phyloP scores from a whole-genome alignment of 139 green algal species.

The Pleodorina starrii region DNA sequence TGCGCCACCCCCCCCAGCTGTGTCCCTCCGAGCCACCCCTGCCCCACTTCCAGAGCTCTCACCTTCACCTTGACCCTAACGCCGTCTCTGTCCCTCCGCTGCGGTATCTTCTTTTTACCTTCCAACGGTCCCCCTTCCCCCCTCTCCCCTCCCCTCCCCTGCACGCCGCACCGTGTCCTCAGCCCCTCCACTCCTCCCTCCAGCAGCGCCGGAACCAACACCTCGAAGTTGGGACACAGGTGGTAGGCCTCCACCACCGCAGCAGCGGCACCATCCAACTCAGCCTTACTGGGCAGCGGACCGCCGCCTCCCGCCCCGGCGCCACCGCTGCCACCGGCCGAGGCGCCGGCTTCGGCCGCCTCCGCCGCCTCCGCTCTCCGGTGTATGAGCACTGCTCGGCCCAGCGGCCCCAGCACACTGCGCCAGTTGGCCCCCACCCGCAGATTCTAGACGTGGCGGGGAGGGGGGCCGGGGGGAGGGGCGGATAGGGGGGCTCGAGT shows the following conservation, averaged over 20 bases:
- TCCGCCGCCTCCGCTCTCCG: background rate
- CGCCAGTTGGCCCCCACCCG: conserved; percentile 91
- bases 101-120: background rate
- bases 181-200: conserved; percentile 71
- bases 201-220: conserved; percentile 79
- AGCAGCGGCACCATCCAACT: conserved; percentile 71
- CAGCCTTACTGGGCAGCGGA: conserved; percentile 57
- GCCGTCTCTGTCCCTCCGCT: no score
- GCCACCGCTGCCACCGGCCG: no score
- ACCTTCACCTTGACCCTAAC: no score
- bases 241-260: conserved; percentile 83
- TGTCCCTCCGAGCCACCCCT: no score
- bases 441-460: conserved; percentile 74
- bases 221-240: conserved; percentile 82
- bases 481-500: no score
- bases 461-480: background rate
- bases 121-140: no score
- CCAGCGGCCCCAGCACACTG: conserved; percentile 83
- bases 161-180: conserved; percentile 45
- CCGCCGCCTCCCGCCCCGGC: background rate
- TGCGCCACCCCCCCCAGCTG: no score
- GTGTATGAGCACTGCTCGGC: conserved; percentile 77
- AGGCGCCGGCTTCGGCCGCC: background rate
- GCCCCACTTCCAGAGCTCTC: background rate
- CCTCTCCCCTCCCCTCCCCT: no score